A percentile compares a stretch with the other conserved stretches of the same genome.
Evolutionary conservation across 441 rosid species (phyloP).

Genomic region (Pelargonium australe): DNA sequence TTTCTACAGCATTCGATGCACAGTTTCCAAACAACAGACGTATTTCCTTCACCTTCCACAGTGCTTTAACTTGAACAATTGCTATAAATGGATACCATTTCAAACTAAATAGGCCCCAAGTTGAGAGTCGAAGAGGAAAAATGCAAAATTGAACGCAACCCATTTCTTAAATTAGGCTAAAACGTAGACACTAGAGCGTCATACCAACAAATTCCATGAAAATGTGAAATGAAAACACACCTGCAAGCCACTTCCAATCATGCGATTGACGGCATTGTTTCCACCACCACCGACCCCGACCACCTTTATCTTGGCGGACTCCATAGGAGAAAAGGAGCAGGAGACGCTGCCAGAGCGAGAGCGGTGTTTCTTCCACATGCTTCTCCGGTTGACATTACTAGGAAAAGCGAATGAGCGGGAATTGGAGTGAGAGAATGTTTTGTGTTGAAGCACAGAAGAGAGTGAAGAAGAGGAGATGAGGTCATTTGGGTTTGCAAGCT

Average conservation of each 20-base stretch:
- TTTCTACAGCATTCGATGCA: neutral
- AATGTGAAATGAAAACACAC: conserved; percentile 24
- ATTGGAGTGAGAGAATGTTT: conserved; percentile 9
- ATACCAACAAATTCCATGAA: neutral
- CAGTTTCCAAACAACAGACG: neutral
- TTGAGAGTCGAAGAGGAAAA: no score
- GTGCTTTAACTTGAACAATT: neutral
- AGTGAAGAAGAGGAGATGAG: conserved; percentile 33
- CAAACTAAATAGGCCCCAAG: neutral
- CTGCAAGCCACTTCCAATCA: conserved; percentile 92
- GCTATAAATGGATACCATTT: neutral
- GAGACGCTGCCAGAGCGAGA: conserved; percentile 24
- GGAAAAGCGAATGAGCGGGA: conserved; percentile 11
- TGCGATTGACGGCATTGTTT: conserved; percentile 95
- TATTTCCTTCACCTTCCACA: neutral
- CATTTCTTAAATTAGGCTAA: neutral
- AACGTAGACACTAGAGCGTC: neutral
- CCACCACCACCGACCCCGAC: conserved; percentile 97
- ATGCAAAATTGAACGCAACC: neutral
- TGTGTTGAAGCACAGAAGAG: conserved; percentile 24
- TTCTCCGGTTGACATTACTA: conserved; percentile 12
- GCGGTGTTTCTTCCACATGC: conserved; percentile 26
- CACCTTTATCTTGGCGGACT: conserved; percentile 84
- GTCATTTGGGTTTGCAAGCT: conserved; percentile 43
- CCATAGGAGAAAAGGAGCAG: conserved; percentile 64